Evolutionary conservation across 2,329 filamentous ascomycete genomes (phyloP).

Genomic region (Gaeumannomyces sp.): DNA sequence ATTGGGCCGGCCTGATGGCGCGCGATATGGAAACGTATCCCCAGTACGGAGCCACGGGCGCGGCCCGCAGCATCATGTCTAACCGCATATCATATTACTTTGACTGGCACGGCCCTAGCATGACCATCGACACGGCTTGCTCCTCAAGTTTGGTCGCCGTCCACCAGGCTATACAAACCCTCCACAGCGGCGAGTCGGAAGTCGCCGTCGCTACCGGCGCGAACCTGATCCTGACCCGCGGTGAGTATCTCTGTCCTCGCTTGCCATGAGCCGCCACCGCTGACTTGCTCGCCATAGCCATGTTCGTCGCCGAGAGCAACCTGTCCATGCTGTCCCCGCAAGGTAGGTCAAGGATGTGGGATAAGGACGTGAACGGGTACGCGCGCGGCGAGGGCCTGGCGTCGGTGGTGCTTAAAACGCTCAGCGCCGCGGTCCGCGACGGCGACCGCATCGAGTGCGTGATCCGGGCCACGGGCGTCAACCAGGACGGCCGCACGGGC

Average conservation of each 20-base stretch:
- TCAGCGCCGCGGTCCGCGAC: constrained; percentile 38
- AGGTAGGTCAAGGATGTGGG: constrained; percentile 41
- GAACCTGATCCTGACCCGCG: constrained; percentile 36
- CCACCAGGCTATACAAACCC: constrained; percentile 27
- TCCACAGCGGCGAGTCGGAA: constrained; percentile 31
- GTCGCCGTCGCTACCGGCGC: constrained; percentile 37
- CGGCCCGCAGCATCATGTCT: constrained; percentile 13
- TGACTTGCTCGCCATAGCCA: background rate
- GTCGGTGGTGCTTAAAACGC: constrained; percentile 39
- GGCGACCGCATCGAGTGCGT: constrained; percentile 33
- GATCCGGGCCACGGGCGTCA: constrained; percentile 35
- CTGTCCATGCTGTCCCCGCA: constrained; percentile 38
- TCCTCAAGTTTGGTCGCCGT: constrained; percentile 17
- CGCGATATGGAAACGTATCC: constrained; percentile 24
- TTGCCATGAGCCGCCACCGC: background rate
- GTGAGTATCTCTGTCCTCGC: constrained; percentile 20
- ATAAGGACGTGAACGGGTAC: constrained; percentile 49
- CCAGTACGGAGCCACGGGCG: constrained; percentile 30
- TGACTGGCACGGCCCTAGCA: constrained; percentile 13
- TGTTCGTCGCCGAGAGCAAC: constrained; percentile 34
- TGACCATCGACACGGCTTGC: constrained; percentile 16
- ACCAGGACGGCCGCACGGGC: constrained; percentile 34
- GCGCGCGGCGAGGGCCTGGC: constrained; percentile 45
- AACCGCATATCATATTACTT: constrained; percentile 19
- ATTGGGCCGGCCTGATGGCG: constrained; percentile 26